Conservation (phyloP, 495 filamentous ascomycete species). For the Aspergillus diversus region DNA sequence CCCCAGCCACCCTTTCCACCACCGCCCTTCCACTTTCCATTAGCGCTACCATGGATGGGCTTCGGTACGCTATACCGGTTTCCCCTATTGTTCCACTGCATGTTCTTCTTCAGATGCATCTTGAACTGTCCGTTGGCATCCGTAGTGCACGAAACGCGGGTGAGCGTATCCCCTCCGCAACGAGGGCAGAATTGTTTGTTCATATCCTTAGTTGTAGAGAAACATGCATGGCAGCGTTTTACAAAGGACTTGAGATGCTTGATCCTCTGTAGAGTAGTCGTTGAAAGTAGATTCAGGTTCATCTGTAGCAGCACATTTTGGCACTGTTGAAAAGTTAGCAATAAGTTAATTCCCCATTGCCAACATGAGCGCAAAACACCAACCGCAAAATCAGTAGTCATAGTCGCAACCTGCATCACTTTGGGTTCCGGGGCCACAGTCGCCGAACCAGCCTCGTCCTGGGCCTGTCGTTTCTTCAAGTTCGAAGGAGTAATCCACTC, state of each 20-base stretch:
- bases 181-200: slow-evolving; percentile 89
- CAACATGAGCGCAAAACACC: slow-evolving; percentile 15
- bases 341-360: background rate
- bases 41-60: slow-evolving; percentile 77
- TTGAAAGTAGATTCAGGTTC: slow-evolving; percentile 88
- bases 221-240: slow-evolving; percentile 93
- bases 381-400: slow-evolving; percentile 95
- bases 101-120: slow-evolving; percentile 90
- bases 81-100: slow-evolving; percentile 93
- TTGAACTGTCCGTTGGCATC: slow-evolving; percentile 78
- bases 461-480: slow-evolving; percentile 78
- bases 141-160: slow-evolving; percentile 83
- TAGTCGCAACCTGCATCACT: slow-evolving; percentile 77
- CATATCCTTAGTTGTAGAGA: slow-evolving; percentile 82
- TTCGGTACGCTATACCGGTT: slow-evolving; percentile 91
- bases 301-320: slow-evolving; percentile 94
- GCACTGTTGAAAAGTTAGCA: slow-evolving; percentile 38
- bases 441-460: slow-evolving; percentile 56
- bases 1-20: slow-evolving; percentile 91
- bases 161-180: slow-evolving; percentile 86
- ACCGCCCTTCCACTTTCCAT: slow-evolving; percentile 70
- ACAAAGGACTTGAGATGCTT: slow-evolving; percentile 82
- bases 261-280: slow-evolving; percentile 70
- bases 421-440: slow-evolving; percentile 56
- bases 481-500: slow-evolving; percentile 97